Percentiles rank a stretch among this genome's conserved stretches.
These are phyloP conservation scores for Hyaloscypha bicolor DNA, from an alignment of 495 filamentous ascomycete genomes.

Conservation along the genomic window DNA sequence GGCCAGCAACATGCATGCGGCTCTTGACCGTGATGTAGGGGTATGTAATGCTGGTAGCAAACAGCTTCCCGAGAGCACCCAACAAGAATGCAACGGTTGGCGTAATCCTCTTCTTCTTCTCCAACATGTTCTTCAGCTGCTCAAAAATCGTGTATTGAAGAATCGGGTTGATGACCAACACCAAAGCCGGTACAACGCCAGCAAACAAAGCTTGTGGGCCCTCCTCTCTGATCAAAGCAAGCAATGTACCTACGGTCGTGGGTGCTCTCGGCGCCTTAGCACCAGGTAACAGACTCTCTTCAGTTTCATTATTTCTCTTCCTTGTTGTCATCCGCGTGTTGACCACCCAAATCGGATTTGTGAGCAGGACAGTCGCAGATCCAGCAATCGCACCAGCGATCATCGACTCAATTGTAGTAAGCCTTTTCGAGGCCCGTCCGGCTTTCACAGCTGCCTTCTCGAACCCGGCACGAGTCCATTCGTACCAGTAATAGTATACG, in stretches of 20 bases:
- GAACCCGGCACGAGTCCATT: slow-evolving; percentile 91
- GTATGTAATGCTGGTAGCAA: slow-evolving; percentile 93
- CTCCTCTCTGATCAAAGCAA: slow-evolving; percentile 75
- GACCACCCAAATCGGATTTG: slow-evolving; percentile 98
- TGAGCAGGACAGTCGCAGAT: slow-evolving; percentile 89
- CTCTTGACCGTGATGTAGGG: slow-evolving; percentile 99
- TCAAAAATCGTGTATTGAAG: slow-evolving; percentile 99
- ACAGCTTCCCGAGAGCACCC: slow-evolving; percentile 89
- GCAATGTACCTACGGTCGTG: slow-evolving; percentile 76
- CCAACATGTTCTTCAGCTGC: slow-evolving; percentile 76
- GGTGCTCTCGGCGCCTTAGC: slow-evolving; percentile 48
- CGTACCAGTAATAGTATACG: slow-evolving; percentile 99
- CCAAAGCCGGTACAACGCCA: slow-evolving; percentile 87
- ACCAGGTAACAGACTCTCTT: slow-evolving; percentile 40
- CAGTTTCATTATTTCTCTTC: slow-evolving; percentile 56
- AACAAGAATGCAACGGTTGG: slow-evolving; percentile 87
- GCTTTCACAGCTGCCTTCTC: slow-evolving; percentile 75
- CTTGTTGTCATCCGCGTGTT: slow-evolving; percentile 98
- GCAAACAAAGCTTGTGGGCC: slow-evolving; percentile 84
- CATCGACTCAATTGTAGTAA: slow-evolving; percentile 90
- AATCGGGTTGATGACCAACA: slow-evolving; percentile 97
- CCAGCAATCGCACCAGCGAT: slow-evolving; percentile 94
- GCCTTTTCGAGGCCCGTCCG: slow-evolving; percentile 77
- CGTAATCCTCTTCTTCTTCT: slow-evolving; percentile 61
- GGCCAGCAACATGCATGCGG: slow-evolving; percentile 86